Evolutionary conservation across 345 rosid species (phyloP), one percentile per base, ranked within the genome.

Genomic region (Eucalyptus tenuipes): DNA sequence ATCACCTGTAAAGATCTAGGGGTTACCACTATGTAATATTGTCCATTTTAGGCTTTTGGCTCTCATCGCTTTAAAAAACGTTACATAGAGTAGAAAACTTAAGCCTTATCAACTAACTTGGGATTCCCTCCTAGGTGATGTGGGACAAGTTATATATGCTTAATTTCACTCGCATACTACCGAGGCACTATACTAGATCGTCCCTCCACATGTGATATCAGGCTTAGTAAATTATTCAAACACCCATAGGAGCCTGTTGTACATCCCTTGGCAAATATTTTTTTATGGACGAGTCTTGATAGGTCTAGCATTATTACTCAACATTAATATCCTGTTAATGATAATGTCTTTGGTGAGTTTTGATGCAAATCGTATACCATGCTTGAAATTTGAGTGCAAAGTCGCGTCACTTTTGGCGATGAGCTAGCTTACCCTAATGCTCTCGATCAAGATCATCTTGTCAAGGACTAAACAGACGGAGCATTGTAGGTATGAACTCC

Each of bases 41-140:
- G n/a, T n/a, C n/a, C n/a, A n/a, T n/a, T n/a, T n/a, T n/a, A n/a
- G n/a, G n/a, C n/a, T n/a, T 16, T 50, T 50, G 22, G 4, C 22
- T 0, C 8, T 50, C 2, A 1, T 17, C 2, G 1, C 0, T 50
- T 50, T 50, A 7, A 50, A 50, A 50, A 20, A 50, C 22, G 1
- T 50, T 50, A 50, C 22, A 50, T 50, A 17, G 0, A 50, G 55
- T 50, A 17, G 8, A 50, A 50, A 50, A 17, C 22, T 50, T 50
- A 50, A 3, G 2, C 22, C 55, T 50, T 50, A 50, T 50, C 22
- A 50, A 17, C 22, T 17, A 50, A 50, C 22, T 3, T 3, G 0
- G 55, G 4, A 50, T 17, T 50, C 24, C 10, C 55, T 52, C 55
- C 55, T 52, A 52, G 10, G 24, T 52, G 2, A 52, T 52, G 4